Evolutionary conservation across 495 filamentous ascomycete genomes (phyloP).

Genomic region (Bathelium albidoporum): DNA sequence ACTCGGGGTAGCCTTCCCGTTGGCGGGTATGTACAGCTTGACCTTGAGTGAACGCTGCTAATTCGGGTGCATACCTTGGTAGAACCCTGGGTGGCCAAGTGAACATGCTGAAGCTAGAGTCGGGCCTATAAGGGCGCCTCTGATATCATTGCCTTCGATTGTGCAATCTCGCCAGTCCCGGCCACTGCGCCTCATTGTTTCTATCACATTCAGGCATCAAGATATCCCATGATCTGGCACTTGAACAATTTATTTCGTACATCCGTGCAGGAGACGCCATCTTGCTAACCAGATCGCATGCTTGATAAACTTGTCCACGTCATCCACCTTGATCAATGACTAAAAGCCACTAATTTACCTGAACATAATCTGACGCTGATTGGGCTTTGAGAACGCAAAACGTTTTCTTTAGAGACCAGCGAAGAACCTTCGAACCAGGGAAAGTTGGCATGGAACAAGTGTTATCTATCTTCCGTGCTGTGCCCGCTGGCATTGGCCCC

Average conservation of each 20-base stretch:
- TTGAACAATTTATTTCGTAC: background rate
- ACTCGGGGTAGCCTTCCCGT: background rate
- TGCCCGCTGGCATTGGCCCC: no score
- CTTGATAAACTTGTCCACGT: no score
- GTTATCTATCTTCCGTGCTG: no score
- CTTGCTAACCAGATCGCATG: no score
- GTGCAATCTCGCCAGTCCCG: background rate
- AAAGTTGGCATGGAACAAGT: no score
- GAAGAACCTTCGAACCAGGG: no score
- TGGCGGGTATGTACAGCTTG: background rate
- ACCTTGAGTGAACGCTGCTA: background rate
- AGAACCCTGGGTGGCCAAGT: background rate
- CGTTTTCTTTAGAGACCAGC: no score
- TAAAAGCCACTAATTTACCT: no score
- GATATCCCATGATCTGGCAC: background rate
- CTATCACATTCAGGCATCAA: background rate
- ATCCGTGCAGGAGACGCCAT: no score
- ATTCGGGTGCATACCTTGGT: background rate
- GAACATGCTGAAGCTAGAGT: background rate
- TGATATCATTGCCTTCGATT: background rate
- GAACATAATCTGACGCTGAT: no score
- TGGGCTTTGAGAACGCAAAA: no score
- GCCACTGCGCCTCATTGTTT: background rate
- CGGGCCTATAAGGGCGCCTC: background rate
- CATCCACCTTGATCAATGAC: no score